Base-by-base conservation (phyloP, 1,284 basidiomycete genomes). In the Tremellales sp. region DNA sequence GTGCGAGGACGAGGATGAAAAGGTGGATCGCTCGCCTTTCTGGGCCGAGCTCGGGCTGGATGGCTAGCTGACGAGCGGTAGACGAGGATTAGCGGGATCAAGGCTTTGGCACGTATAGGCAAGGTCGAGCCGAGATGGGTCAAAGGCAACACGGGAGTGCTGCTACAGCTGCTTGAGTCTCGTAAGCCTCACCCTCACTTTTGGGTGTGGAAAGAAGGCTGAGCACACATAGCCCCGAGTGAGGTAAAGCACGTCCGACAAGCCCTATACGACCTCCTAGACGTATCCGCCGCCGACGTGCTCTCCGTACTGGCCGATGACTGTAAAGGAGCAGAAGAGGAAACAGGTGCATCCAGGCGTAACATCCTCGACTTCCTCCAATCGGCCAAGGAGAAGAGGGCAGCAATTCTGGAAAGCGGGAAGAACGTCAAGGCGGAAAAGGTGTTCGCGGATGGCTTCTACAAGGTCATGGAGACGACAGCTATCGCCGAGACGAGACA, bases 1-100 rank as follows among this genome's bases (percentile, higher is more conserved):
- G 15, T 67, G 65, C 49, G 65, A 67, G 51, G 65, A 67, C 40
- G 61, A 65, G 17, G 60, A 62, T 43, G 63, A 62, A 31, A 55
- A 58, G 51, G 61, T 65, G 33, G 23, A 15, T 31, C 29, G 53
- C 35, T 21, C 17, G n/a, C n/a, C n/a, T n/a, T n/a, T 17, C 25
- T 15, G 15, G 13, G n/a, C 4, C 21, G 11, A 25, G 17, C 25
- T 3, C 19, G 31, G 15, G n/a, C n/a, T n/a, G n/a, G n/a, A n/a
- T n/a, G n/a, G n/a, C n/a, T n/a, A n/a, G 39, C 25, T 36, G 47
- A 15, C 29, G 8, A 40, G 52, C 40, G 4, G 4, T 19, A 61
- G 60, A 51, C 45, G 3, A 48, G 65, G 19, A 62, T 64, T n/a
- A 47, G 61, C 15, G 65, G 65, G 1, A 67, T 67, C 11, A 59